Percentiles rank a stretch among this genome's conserved stretches.
phyloP scores from a whole-genome alignment of 1,139 yeast species.

The Blastobotrys raffinosifermentans region DNA sequence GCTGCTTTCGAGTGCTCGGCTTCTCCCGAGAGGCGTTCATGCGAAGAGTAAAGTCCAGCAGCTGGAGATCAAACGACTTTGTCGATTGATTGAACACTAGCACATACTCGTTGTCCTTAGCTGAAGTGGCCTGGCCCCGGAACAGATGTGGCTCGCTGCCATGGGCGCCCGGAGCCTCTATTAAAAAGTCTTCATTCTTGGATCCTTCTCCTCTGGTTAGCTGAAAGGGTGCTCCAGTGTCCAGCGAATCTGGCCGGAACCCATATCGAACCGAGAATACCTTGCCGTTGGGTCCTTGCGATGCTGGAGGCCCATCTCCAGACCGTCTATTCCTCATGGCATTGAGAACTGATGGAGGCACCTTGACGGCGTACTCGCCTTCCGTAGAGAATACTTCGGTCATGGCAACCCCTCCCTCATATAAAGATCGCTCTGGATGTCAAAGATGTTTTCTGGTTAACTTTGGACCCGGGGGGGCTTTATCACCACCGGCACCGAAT shows the following conservation, averaged over 20 bases:
- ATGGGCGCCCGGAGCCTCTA: conserved; percentile 14
- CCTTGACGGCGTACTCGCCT: conserved; percentile 12
- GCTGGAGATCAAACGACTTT: conserved; percentile 25
- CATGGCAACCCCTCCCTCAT: too few relatives aligned
- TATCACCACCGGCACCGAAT: too few relatives aligned
- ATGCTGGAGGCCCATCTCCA: not conserved
- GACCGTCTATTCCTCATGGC: conserved; percentile 2
- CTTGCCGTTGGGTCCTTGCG: not conserved
- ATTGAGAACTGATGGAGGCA: conserved; percentile 7
- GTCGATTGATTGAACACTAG: conserved; percentile 26
- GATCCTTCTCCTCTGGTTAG: conserved; percentile 15
- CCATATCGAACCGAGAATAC: conserved; percentile 22
- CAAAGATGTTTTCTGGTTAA: too few relatives aligned
- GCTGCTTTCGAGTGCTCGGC: conserved; percentile 10
- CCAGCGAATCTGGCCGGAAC: conserved; percentile 28
- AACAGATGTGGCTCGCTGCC: conserved; percentile 18
- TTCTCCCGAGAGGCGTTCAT: conserved; percentile 27
- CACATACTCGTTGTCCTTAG: conserved; percentile 31
- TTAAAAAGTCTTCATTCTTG: conserved; percentile 23
- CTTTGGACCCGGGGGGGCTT: too few relatives aligned
- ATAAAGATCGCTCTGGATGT: too few relatives aligned
- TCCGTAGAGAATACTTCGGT: conserved; percentile 11
- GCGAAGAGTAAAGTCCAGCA: conserved; percentile 25
- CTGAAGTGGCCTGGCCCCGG: conserved; percentile 25
- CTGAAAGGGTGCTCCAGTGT: conserved; percentile 14